Conservation (phyloP, 2,329 filamentous ascomycete species). For the Exophiala sideris region DNA sequence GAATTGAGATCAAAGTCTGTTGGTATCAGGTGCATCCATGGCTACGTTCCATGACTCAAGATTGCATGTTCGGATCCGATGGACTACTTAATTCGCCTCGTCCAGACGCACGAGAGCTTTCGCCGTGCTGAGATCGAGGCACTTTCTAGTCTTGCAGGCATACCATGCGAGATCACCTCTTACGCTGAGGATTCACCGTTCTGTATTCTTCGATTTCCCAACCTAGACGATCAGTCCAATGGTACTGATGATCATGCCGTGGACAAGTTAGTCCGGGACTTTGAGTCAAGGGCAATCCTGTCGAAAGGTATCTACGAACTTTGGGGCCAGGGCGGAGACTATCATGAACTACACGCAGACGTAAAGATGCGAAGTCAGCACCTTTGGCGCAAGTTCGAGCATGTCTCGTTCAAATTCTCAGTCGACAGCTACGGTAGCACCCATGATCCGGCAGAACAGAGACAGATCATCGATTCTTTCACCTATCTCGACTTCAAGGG, state of each 20-base stretch:
- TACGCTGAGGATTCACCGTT: conserved; percentile 79
- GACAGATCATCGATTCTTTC: conserved; percentile 78
- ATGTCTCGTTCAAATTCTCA: conserved; percentile 74
- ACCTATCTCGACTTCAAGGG: conserved; percentile 74
- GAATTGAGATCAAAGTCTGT: background rate
- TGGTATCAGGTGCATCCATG: background rate
- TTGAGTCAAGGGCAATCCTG: conserved; percentile 76
- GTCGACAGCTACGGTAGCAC: conserved; percentile 80
- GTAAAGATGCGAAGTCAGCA: conserved; percentile 58
- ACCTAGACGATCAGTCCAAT: background rate
- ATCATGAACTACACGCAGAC: conserved; percentile 65
- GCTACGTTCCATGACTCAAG: background rate
- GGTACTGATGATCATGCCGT: conserved; percentile 32
- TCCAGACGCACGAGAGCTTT: conserved; percentile 88
- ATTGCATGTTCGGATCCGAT: conserved; percentile 32
- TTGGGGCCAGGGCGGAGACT: conserved; percentile 68
- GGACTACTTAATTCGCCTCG: conserved; percentile 86
- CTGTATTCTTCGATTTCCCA: conserved; percentile 65
- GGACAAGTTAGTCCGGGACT: conserved; percentile 58
- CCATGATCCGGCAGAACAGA: conserved; percentile 60
- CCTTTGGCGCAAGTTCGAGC: conserved; percentile 65
- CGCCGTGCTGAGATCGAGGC: conserved; percentile 79
- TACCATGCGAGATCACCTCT: conserved; percentile 68
- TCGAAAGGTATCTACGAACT: conserved; percentile 81
- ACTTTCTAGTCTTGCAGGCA: conserved; percentile 59